phyloP scores from a whole-genome alignment of 306 rosid genomes.

The Pyrus betulifolia region DNA sequence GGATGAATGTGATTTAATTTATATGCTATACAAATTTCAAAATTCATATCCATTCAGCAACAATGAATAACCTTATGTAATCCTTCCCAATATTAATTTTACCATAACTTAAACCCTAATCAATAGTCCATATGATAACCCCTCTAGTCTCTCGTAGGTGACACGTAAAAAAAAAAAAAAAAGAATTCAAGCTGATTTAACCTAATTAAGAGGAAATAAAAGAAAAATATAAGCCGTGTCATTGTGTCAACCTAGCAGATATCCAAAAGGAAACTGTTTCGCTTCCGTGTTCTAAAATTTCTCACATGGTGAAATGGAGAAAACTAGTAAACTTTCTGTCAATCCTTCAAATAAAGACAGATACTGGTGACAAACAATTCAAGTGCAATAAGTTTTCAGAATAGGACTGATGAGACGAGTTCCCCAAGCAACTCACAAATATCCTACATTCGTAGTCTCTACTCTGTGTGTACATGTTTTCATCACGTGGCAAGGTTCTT shows the following conservation, averaged over 20 bases:
- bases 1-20: neutral
- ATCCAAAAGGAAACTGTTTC: neutral
- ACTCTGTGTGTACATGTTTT: too few species aligned
- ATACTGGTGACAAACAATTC: neutral
- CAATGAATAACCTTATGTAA: neutral
- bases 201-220: too few species aligned
- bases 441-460: too few species aligned
- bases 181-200: neutral
- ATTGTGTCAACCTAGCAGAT: neutral
- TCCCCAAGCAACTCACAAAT: neutral
- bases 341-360: too few species aligned
- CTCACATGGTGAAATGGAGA: neutral
- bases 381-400: neutral
- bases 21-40: neutral
- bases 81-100: neutral
- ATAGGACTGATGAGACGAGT: neutral
- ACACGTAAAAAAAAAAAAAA: neutral
- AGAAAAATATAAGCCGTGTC: neutral
- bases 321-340: neutral
- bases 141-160: neutral
- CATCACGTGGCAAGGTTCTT: too few species aligned
- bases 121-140: neutral
- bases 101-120: neutral
- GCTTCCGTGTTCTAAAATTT: neutral
- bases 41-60: too few species aligned